phyloP scores from a whole-genome alignment of 306 rosid species.

The Pyrus betulifolia region DNA sequence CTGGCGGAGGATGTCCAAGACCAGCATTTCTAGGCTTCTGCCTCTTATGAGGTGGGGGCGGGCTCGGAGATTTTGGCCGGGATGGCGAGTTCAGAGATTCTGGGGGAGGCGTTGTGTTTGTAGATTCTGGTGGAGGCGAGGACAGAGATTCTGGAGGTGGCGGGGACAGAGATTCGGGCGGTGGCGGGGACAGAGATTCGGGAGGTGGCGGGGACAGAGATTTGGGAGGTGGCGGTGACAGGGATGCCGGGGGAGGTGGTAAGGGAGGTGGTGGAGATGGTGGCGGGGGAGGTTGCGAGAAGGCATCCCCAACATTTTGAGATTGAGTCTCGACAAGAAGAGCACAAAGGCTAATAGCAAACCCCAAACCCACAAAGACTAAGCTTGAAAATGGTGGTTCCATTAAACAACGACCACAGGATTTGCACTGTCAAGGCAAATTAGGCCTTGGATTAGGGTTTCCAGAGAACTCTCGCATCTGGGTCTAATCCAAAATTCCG shows the following conservation, averaged over 20 bases:
- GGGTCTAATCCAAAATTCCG: conserved; percentile 12
- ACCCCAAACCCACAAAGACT: conserved; percentile 35
- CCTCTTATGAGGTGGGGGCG: not conserved
- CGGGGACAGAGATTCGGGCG: not conserved
- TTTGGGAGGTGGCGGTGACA: not conserved
- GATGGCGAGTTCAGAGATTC: not conserved
- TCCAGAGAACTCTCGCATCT: conserved; percentile 32
- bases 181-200: not conserved
- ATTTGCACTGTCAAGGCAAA: conserved; percentile 4
- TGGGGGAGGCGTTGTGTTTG: rapidly evolving
- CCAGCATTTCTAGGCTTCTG: not conserved
- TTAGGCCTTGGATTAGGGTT: conserved; percentile 5
- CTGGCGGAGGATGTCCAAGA: not conserved
- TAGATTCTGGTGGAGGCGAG: not conserved
- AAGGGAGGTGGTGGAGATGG: not conserved
- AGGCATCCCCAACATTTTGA: not conserved
- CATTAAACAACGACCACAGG: conserved; percentile 34
- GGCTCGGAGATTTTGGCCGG: too few species aligned
- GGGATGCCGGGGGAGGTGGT: not conserved
- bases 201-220: not conserved
- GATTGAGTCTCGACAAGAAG: conserved; percentile 36
- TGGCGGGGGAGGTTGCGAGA: not conserved
- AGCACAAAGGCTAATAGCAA: conserved; percentile 31
- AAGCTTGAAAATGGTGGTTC: conserved; percentile 44
- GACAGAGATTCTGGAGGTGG: not conserved